A percentile compares a stretch with the other conserved stretches of the same genome.
These are phyloP conservation scores for Lizonia empirigonia DNA, from an alignment of 2,329 filamentous ascomycete species.

Conservation along the genomic window DNA sequence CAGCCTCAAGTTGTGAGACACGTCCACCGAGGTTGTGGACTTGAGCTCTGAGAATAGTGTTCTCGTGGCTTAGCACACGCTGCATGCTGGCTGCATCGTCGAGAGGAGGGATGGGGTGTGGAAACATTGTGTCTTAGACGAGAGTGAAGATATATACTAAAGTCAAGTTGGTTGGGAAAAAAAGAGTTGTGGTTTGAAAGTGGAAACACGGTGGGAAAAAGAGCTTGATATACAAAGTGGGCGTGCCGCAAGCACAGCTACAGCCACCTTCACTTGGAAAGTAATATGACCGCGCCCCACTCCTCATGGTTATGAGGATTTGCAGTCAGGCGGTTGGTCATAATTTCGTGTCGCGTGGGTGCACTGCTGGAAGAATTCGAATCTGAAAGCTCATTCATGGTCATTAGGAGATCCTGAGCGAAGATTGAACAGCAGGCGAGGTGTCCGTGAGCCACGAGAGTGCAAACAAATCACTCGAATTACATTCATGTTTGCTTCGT, in stretches of 20 bases:
- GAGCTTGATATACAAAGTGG: not conserved
- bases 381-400: not conserved
- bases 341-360: no score
- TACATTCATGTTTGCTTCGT: no score
- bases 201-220: not conserved
- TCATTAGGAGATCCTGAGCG: no score
- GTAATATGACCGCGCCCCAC: no score
- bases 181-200: not conserved
- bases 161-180: not conserved
- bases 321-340: no score
- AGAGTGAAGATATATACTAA: not conserved
- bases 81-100: not conserved
- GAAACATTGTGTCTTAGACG: not conserved
- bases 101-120: not conserved
- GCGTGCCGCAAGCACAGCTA: not conserved
- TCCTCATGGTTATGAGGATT: no score
- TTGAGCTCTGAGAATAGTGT: not conserved
- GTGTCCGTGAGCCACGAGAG: no score
- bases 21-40: not conserved
- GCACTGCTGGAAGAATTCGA: not conserved
- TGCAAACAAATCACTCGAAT: no score
- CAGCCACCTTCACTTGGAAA: constrained; percentile 1
- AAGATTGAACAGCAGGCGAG: not conserved
- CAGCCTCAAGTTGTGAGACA: not conserved
- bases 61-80: not conserved